Conservation (phyloP, 2,329 filamentous ascomycete genomes). For the Berkeleyomyces basicola region DNA sequence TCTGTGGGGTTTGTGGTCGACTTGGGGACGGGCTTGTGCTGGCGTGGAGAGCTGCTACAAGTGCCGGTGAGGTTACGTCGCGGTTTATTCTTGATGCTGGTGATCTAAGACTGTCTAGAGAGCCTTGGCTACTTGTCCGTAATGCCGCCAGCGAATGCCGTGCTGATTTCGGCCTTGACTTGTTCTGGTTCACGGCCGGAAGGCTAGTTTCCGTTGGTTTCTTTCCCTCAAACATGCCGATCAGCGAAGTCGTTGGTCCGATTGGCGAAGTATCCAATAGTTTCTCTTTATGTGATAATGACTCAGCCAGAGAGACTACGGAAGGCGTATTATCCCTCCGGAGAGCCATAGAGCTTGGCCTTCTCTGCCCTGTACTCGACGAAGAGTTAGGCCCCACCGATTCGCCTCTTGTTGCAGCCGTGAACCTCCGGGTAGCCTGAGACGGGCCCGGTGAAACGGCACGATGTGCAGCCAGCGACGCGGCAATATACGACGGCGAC, state of each 20-base stretch:
- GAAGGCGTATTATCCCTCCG: neutral
- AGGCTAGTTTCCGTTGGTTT: neutral
- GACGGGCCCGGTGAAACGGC: slow-evolving; percentile 4
- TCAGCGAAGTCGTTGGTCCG: slow-evolving; percentile 44
- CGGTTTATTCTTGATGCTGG: neutral
- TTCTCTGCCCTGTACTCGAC: slow-evolving; percentile 17
- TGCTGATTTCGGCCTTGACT: neutral
- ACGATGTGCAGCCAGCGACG: slow-evolving; percentile 35
- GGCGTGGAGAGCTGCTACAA: slow-evolving; percentile 6
- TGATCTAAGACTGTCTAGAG: neutral
- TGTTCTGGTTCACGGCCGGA: slow-evolving; percentile 13
- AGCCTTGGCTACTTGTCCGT: neutral
- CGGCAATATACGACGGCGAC: slow-evolving; percentile 24
- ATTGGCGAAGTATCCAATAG: slow-evolving; percentile 40
- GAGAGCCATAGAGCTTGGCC: slow-evolving; percentile 19
- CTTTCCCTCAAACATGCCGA: slow-evolving; percentile 50
- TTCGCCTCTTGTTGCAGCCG: neutral
- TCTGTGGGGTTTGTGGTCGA: neutral
- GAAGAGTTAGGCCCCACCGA: slow-evolving; percentile 16
- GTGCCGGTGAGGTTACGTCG: neutral
- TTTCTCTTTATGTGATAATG: neutral
- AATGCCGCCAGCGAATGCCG: neutral
- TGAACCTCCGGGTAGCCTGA: neutral
- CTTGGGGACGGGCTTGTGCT: slow-evolving; percentile 8
- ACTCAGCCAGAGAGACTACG: neutral